These are phyloP conservation scores for Bacterosira constricta DNA, from an alignment of 108 stramenopile species.

Conservation along the genomic window DNA sequence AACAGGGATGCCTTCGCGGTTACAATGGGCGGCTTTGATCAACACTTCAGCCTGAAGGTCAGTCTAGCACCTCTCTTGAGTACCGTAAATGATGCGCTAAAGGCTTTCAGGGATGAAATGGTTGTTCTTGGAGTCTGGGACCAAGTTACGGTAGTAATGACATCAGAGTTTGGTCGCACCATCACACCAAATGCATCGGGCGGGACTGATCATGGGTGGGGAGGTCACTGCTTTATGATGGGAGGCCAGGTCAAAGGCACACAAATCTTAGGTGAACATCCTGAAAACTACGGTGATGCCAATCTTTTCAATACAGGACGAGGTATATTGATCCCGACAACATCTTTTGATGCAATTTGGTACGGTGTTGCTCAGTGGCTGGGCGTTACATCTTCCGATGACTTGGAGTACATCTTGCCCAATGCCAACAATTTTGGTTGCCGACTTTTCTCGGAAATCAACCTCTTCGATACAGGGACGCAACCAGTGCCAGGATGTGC, in stretches of 20 bases:
- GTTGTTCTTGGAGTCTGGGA: constrained; percentile 52
- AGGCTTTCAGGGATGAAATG: constrained; percentile 47
- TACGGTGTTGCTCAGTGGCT: constrained; percentile 28
- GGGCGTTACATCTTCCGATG: constrained; percentile 8
- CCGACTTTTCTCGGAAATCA: constrained; percentile 25
- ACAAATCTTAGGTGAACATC: constrained; percentile 27
- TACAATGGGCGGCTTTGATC: constrained; percentile 59
- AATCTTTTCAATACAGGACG: constrained; percentile 18
- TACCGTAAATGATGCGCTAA: constrained; percentile 42
- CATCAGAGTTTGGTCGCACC: constrained; percentile 66
- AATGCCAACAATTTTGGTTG: constrained; percentile 37
- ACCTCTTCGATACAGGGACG: constrained; percentile 25
- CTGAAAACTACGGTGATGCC: constrained; percentile 5
- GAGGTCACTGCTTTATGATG: constrained; percentile 39
- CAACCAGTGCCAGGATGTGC: constrained; percentile 21
- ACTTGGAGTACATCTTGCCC: constrained; percentile 29
- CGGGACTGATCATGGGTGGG: constrained; percentile 21
- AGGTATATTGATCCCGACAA: constrained; percentile 48
- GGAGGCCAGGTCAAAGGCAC: constrained; percentile 45
- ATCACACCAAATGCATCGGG: constrained; percentile 41
- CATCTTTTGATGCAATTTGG: constrained; percentile 31
- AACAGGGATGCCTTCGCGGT: constrained; percentile 64
- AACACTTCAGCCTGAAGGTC: constrained; percentile 33
- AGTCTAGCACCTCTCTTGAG: constrained; percentile 3
- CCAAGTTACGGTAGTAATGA: constrained; percentile 51